Evolutionary conservation across 257 asterid species (phyloP).

Genomic region (Solanum tacnaense): DNA sequence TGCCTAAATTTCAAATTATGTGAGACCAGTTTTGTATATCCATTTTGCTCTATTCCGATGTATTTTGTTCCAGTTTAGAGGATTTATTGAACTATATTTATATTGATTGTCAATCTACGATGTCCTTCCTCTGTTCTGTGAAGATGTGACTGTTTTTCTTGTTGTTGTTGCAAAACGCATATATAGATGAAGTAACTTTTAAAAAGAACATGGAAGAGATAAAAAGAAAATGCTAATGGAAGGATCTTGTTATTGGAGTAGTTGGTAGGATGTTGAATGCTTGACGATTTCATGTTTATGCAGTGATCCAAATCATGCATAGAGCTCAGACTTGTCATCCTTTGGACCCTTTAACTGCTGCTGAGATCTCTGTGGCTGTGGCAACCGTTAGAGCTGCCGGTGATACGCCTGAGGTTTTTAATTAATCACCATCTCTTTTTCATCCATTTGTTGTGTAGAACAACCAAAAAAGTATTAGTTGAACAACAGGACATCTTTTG

Average conservation of each 20-base stretch:
- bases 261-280: background rate
- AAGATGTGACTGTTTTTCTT: background rate
- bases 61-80: background rate
- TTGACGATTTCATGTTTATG: conserved; percentile 5
- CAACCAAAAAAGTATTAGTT: background rate
- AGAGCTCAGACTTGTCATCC: conserved; percentile 88
- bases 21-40: background rate
- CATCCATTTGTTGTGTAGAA: background rate
- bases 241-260: background rate
- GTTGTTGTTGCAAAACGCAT: background rate
- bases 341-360: conserved; percentile 82
- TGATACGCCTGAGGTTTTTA: conserved; percentile 87
- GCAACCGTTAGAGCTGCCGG: conserved; percentile 97
- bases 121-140: background rate
- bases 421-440: background rate
- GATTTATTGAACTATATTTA: background rate
- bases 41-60: background rate
- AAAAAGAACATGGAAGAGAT: background rate
- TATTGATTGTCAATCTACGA: background rate
- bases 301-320: conserved; percentile 49
- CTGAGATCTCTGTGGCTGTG: conserved; percentile 88
- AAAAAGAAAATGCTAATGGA: background rate
- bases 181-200: background rate
- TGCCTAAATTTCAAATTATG: background rate
- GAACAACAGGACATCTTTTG: background rate